phyloP scores from a whole-genome alignment of 306 rosid genomes.

The Coriaria nepalensis region DNA sequence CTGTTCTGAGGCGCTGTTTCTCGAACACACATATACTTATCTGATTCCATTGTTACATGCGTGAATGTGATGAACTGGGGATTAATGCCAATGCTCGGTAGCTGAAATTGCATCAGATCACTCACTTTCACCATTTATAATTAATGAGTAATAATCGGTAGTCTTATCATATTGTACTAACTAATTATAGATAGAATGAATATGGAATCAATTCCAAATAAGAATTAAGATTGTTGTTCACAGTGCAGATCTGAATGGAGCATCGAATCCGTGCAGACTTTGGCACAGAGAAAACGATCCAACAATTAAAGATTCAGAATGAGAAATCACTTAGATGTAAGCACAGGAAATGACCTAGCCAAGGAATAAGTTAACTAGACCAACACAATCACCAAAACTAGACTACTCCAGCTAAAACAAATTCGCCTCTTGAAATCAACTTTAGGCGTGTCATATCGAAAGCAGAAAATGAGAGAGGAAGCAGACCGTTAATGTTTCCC shows the following conservation, averaged over 20 bases:
- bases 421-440: conserved; percentile 21
- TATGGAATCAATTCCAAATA: too few species aligned
- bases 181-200: too few species aligned
- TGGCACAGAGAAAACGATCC: too few species aligned
- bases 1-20: conserved; percentile 92
- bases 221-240: too few species aligned
- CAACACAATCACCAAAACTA: conserved; percentile 1
- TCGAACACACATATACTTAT: conserved; percentile 85
- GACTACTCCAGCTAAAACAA: neutral
- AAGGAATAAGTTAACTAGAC: too few species aligned
- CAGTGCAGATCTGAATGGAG: too few species aligned
- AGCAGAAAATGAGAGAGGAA: conserved; percentile 3
- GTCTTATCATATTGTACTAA: too few species aligned
- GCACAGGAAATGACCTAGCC: too few species aligned
- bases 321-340: too few species aligned
- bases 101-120: conserved; percentile 52
- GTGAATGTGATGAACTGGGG: conserved; percentile 86
- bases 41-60: conserved; percentile 96
- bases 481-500: conserved; percentile 78
- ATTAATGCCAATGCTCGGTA: conserved; percentile 85
- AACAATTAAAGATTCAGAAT: too few species aligned
- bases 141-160: too few species aligned
- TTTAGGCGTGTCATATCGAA: conserved; percentile 2
- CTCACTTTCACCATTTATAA: conserved; percentile 2
- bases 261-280: too few species aligned